Evolutionary conservation across 306 rosid species (phyloP), one percentile per base, ranked within the genome.

Genomic region (Cucurbita maxima): DNA sequence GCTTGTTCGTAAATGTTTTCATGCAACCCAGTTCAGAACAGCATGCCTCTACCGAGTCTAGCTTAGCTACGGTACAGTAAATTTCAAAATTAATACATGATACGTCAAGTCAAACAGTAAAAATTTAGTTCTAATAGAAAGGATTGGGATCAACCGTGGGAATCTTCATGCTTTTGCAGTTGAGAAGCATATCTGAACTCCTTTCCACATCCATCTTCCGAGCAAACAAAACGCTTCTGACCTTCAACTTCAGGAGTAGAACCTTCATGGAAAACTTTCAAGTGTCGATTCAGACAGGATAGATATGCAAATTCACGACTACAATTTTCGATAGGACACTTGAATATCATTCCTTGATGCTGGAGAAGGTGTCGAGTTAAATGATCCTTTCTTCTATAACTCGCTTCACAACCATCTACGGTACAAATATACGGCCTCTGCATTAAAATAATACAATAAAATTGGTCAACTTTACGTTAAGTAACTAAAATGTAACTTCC

Each of bases 321-420:
- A 75, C 98, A 94, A 63, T 74, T 81, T 83, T 82, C 90, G 58
- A 87, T 13, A 8, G 88, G 86, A 73, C 98, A 93, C 74, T 79
- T 85, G 22, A 93, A 88, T 45, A 79, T 82, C 41, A 82, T 83
- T 58, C 92, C 94, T 76, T 83, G 68, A 79, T 93, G 98, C 50
- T 69, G 87, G 58, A 87, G 83, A 82, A 82, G 83, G 76, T 94
- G 98, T 5, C 92, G 96, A 57, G 84, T 89, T 80, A 94, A 79
- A 78, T 94, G 98, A 81, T 94, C 98, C 83, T 90, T 90, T 80
- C 98, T 87, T 85, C 94, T 76, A 66, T 88, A 94, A 75, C 89
- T 85, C 9, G 90, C 86, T n/a, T 61, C 83, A 70, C 97, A 94
- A 75, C 83, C 92, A 62, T 86, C 84, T 14, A 94, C 71, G 0